Percentiles rank a stretch among this genome's conserved stretches.
These are phyloP conservation scores for Xylariaceae sp. DNA, from an alignment of 2,329 filamentous ascomycete genomes.

Conservation along the genomic window DNA sequence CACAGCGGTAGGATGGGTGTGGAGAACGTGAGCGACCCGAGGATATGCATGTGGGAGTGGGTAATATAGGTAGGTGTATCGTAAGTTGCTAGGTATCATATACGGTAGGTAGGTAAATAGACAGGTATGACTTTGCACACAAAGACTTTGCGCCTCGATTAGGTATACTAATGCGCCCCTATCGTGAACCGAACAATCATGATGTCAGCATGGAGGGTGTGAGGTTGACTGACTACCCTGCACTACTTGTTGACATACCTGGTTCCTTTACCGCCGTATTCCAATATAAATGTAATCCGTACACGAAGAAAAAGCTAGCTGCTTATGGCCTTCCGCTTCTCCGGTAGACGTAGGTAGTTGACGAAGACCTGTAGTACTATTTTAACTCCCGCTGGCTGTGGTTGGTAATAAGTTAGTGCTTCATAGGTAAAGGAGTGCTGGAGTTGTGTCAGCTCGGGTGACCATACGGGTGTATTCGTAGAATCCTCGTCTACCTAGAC, in stretches of 20 bases:
- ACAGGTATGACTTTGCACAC: constrained; percentile 8
- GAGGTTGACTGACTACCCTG: constrained; percentile 14
- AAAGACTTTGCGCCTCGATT: constrained; percentile 7
- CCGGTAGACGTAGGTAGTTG: neutral
- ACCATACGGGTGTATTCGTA: too few species aligned
- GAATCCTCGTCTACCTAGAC: too few species aligned
- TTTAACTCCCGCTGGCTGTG: neutral
- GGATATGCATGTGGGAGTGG: constrained; percentile 8
- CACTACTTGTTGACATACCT: neutral
- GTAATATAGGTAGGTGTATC: neutral
- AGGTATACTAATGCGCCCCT: constrained; percentile 16
- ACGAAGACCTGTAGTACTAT: neutral
- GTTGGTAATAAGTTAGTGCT: neutral
- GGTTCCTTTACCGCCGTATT: neutral
- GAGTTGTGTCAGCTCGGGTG: too few species aligned
- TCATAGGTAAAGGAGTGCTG: too few species aligned
- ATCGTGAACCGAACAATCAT: constrained; percentile 24
- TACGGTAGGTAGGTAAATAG: neutral
- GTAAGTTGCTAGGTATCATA: constrained; percentile 15
- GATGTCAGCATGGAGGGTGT: constrained; percentile 27
- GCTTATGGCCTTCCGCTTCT: constrained; percentile 11
- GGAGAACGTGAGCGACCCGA: constrained; percentile 12
- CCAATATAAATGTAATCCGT: neutral
- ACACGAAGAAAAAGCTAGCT: constrained; percentile 13
- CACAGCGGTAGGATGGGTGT: constrained; percentile 12